These are phyloP conservation scores for Beauveria asiatica DNA, from an alignment of 2,329 filamentous ascomycete genomes.

Conservation along the genomic window DNA sequence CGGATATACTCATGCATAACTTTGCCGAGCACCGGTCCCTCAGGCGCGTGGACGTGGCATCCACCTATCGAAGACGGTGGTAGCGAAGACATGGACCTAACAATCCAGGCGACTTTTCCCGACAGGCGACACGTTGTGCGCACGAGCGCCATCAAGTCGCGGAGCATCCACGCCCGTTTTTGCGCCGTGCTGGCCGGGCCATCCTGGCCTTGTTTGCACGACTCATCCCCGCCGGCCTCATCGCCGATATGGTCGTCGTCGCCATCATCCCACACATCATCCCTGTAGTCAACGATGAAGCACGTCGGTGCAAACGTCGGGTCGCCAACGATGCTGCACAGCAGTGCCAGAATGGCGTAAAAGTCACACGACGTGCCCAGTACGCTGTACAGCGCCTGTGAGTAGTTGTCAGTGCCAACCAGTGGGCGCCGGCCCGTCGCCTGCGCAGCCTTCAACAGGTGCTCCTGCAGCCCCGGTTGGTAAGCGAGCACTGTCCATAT, in stretches of 20 bases:
- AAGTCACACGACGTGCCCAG: neutral
- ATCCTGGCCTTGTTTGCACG: neutral
- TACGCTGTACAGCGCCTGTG: neutral
- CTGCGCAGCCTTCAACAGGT: neutral
- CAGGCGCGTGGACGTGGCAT: neutral
- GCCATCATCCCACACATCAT: neutral
- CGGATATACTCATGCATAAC: neutral
- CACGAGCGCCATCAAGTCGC: neutral
- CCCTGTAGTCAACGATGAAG: neutral
- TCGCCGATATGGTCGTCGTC: neutral
- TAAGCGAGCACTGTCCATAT: neutral
- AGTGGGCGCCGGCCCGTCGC: neutral
- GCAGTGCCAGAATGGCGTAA: neutral
- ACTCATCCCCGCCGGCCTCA: neutral
- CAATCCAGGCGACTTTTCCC: neutral
- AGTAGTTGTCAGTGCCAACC: neutral
- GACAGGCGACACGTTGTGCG: neutral
- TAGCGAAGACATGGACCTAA: neutral
- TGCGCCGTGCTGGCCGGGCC: too few relatives aligned
- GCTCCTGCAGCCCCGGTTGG: neutral
- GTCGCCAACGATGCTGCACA: neutral
- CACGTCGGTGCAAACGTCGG: neutral
- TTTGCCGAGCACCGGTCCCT: neutral
- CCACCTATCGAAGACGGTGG: neutral
- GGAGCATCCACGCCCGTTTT: neutral